Evolutionary conservation across 345 rosid genomes (phyloP), one percentile per base, ranked within the genome.

Genomic region (Brassica cretica): DNA sequence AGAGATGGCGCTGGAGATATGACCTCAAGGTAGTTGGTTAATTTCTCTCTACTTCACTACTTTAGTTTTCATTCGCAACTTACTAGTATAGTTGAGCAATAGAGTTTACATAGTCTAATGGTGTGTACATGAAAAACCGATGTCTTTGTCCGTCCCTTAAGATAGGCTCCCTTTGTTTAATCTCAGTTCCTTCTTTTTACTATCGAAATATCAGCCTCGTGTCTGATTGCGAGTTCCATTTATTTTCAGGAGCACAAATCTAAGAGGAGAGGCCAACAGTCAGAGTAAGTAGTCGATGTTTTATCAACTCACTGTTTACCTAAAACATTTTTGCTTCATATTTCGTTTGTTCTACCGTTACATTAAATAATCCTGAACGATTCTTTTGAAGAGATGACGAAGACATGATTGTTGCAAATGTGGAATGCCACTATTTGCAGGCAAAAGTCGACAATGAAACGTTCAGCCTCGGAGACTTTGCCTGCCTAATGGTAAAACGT

Each of bases 1-100:
- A 85, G 81, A 88, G 85, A 77, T 94, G 97, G 96, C 77, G 74
- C 35, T 94, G 98, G 98, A 94, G 98, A 29, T 94, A 94, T 72
- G 91, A 90, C 56, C 76, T 89, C 80, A 90, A 91, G 98, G 98
- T 94, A 76, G 70, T 66, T 60, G 60, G 56, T 49, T 64, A 58
- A 66, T 39, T 44, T 8, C 32, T 79, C 44, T 74, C 62, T 63
- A 27, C 35, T 73, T 60, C 39, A 46, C 21, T 73, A 19, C 69
- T 30, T 72, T 63, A 71, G 49, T 32, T 66, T 64, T 41, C 25
- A 6, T 64, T 55, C 9, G 14, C 29, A 69, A 6, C 8, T 69
- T 53, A 71, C 29, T 60, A 68, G 55, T 68, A 51, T 24, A 39
- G 62, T 71, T 71, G 39, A 63, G 56, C 32, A 15, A 62, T 56